A percentile compares a stretch with the other conserved stretches of the same genome.
These are phyloP conservation scores for Arabidopsis thaliana DNA, from an alignment of 345 rosid species.

Conservation along the genomic window TAIR10.1 NC_003070.9:25570001-25570500, in stretches of 20 bases:
- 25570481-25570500: slow-evolving; percentile 53
- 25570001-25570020: no score
- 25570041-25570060: no score
- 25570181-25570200: not conserved
- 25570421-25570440: slow-evolving; percentile 1
- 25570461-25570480: not conserved
- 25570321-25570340: slow-evolving; percentile 76
- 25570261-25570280: slow-evolving; percentile 28
- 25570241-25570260: slow-evolving; percentile 31
- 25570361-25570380: slow-evolving; percentile 93
- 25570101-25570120: no score
- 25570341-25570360: slow-evolving; percentile 58
- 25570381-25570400: slow-evolving; percentile 93
- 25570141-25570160: slow-evolving; percentile 25
- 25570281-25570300: slow-evolving; percentile 17
- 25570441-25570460: not conserved
- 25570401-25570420: slow-evolving; percentile 88
- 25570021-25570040: no score
- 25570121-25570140: not conserved
- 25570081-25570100: not conserved
- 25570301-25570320: not conserved
- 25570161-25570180: not conserved
- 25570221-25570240: slow-evolving; percentile 18
- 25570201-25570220: not conserved
- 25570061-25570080: not conserved